These are phyloP conservation scores for Panicum miliaceum DNA, from an alignment of 176 grass and related monocot genomes.

Conservation along the genomic window DNA sequence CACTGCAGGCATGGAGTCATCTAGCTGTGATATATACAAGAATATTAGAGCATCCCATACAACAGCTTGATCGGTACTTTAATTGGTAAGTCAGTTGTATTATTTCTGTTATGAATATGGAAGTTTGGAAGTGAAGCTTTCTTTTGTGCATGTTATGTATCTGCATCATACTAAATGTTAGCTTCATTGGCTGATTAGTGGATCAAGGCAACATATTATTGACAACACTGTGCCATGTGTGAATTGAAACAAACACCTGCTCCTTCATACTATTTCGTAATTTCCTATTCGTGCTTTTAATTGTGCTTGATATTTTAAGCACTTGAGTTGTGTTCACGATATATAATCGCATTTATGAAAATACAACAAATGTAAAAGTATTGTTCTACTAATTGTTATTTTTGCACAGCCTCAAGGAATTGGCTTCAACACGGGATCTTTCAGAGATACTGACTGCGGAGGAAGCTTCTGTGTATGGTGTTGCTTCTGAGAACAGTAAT, in stretches of 20 bases:
- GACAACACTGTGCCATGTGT: neutral
- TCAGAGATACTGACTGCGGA: constrained; percentile 78
- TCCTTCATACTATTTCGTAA: neutral
- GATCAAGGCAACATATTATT: constrained; percentile 2
- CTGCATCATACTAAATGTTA: neutral
- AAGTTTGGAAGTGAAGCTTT: neutral
- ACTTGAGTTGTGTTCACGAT: neutral
- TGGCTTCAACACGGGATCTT: constrained; percentile 64
- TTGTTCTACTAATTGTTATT: constrained; percentile 34
- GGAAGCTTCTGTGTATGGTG: constrained; percentile 59
- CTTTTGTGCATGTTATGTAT: neutral
- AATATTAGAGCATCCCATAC: constrained; percentile 88
- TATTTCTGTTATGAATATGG: neutral
- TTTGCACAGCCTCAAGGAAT: constrained; percentile 80
- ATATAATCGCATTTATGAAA: neutral
- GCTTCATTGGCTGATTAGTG: neutral
- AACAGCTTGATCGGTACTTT: constrained; percentile 97
- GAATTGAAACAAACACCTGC: neutral
- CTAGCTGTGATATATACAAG: constrained; percentile 91
- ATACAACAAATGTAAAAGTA: neutral
- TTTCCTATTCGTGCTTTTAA: neutral
- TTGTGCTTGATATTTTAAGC: neutral
- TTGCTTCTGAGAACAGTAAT: constrained; percentile 46
- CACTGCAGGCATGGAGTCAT: constrained; percentile 94
- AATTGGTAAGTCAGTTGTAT: constrained; percentile 65